Conservation (phyloP, 306 rosid genomes). For the Cicer chorassanicum region DNA sequence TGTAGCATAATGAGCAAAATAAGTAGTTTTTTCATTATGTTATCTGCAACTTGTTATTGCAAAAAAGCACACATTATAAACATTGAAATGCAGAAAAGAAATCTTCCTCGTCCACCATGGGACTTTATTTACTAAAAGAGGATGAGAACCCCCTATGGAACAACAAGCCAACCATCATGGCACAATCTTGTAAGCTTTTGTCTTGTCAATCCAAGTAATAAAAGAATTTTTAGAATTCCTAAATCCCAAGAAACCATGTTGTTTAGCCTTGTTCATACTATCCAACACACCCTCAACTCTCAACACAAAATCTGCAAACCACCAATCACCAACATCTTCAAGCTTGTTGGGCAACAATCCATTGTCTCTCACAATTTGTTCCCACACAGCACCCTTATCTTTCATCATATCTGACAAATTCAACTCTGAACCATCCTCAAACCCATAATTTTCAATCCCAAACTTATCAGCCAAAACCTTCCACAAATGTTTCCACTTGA, state of each 20-base stretch:
- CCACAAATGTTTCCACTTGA: conserved; percentile 74
- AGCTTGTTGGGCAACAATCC: conserved; percentile 45
- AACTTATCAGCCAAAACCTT: conserved; percentile 63
- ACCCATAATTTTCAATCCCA: conserved; percentile 62
- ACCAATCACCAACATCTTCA: conserved; percentile 66
- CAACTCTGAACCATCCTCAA: conserved; percentile 57
- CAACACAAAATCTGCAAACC: conserved; percentile 50
- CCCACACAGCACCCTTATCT: conserved; percentile 60
- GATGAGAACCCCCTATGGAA: no score
- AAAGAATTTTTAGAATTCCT: conserved; percentile 63
- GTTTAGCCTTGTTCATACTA: conserved; percentile 70
- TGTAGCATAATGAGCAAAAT: not conserved
- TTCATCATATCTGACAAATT: conserved; percentile 61
- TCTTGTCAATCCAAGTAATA: conserved; percentile 56
- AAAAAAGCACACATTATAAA: no score
- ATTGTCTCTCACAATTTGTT: conserved; percentile 64
- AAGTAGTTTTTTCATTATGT: no score
- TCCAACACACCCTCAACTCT: conserved; percentile 37
- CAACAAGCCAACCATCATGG: conserved; percentile 41
- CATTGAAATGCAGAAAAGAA: no score
- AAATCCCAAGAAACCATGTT: conserved; percentile 72
- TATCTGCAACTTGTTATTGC: not conserved
- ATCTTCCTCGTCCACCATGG: no score
- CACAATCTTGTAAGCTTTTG: conserved; percentile 61
- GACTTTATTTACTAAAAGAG: no score